Percentiles rank a stretch among this genome's conserved stretches.
Conservation (phyloP, 192 early-diverging fungal species). For the Rhizoclosmatium globosum region DNA sequence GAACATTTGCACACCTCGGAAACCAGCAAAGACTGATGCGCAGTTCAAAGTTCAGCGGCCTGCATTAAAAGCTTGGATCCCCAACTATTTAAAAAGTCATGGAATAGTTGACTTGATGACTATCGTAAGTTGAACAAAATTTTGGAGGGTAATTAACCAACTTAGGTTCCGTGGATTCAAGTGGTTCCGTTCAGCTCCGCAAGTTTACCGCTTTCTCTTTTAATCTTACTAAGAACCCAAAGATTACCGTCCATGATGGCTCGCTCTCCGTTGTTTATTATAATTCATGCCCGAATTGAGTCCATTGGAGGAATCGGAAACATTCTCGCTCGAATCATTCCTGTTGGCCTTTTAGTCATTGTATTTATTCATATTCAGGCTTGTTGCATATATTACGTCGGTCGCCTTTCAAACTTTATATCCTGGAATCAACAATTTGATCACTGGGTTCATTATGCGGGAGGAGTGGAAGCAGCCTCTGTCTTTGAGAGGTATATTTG, state of each 20-base stretch:
- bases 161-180: constrained; percentile 15
- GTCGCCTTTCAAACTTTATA: constrained; percentile 6
- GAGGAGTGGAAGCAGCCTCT: background rate
- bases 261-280: background rate
- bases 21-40: background rate
- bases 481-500: constrained; percentile 10
- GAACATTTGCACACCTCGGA: background rate
- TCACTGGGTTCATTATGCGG: background rate
- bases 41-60: background rate
- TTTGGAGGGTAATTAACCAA: too few relatives aligned
- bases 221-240: background rate
- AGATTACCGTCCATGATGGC: background rate
- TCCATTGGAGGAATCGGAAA: constrained; percentile 30
- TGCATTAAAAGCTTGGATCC: too few relatives aligned
- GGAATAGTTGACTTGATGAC: constrained; percentile 6
- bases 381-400: constrained; percentile 31
- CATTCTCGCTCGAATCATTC: constrained; percentile 18
- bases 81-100: background rate
- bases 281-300: constrained; percentile 1
- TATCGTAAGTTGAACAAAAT: too few relatives aligned
- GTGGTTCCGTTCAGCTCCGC: too few relatives aligned
- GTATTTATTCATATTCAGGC: constrained; percentile 41
- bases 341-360: constrained; percentile 14
- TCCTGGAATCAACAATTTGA: constrained; percentile 7
- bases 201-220: background rate